Evolutionary conservation across 1,139 yeast genomes (phyloP), one percentile per base, ranked within the genome.

Genomic region (Yamadazyma blattariae): DNA sequence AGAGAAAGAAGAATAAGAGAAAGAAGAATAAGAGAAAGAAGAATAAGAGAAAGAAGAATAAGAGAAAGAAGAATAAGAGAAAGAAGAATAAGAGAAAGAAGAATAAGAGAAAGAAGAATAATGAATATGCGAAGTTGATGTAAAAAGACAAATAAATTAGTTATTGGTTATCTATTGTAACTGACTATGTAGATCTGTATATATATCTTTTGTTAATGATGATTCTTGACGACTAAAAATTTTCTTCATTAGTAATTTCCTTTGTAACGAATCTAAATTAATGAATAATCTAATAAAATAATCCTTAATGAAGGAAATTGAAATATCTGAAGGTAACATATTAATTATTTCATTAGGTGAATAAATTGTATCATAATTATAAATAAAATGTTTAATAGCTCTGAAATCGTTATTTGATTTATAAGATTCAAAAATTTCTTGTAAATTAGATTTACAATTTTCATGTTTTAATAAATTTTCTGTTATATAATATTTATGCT

Each of bases 251-350:
- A 48, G 36, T 2, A 48, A 36, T 10, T 49, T 51, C 17, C 54
- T 46, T 26, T 52, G 56, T 4, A 39, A 37, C 7, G 48, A 33
- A 24, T 58, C 59, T 15, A 58, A 33, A 2, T 50, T 50, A 16
- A 56, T 46, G 7, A 66, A 37, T 3, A 54, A 40, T 1, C 42
- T 36, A 10, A 46, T 42, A 16, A 69, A 45, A 40, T 54, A 67
- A 10, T 56, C 56, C 30, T 53, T 44, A n/a, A 67, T 44, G 33
- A 58, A 56, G 10, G 54, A 47, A 13, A 70, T 30, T 0, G 75
- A 71, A 25, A 63, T 47, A 16, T 53, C 45, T 4, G 46, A 42
- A 2, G 75, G 75, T 9, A 68, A 39, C 40, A 56, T 36, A 3
- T 45, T 41, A 15, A 69, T 32, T 3, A 67, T 44, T 34, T 62